Base-by-base conservation (phyloP, 805 yeast species). In the Cyberlindnera suaveolens region DNA sequence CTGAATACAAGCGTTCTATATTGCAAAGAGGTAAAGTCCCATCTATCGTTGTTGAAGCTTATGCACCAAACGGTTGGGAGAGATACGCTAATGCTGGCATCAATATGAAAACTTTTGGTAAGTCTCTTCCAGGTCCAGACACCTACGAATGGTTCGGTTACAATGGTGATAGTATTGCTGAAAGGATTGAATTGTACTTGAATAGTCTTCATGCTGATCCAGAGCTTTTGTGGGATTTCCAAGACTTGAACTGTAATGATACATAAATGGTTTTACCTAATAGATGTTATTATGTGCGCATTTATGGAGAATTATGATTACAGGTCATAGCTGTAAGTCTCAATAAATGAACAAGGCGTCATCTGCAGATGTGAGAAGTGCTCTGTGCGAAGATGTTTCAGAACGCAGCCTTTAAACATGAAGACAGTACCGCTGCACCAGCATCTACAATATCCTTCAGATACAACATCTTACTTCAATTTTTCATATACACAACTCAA, bases 41-140 rank as follows among this genome's bases (percentile, higher is more conserved):
- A 66, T 81, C 87, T 62, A 53, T 91, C 68, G 85, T 96, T 41
- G 87, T 90, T 52, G 99, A 91, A 78, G 98, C 88, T 42, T 76
- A 87, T 80, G 68, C 95, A 40, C 80, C 96, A 40, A 73, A 76
- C 58, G 96, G 96, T 46, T 93, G 98, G 99, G 74, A 81, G 58
- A 85, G 82, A 68, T 93, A 88, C 75, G 81, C 97, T 46, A 98
- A 91, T 72, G 93, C 85, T 73, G 95, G 88, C 66, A 86, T 91
- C 60, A 96, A 96, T 69, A 74, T 91, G 63, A 81, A 87, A 78
- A 80, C 85, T 71, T 91, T 93, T 63, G 99, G 99, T 76, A 91
- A 88, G 49, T 88, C 96, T 46, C 97, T 95, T 64, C 85, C 86
- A 64, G 93, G 82, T 62, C 68, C 70, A 45, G 85, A 84, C 48